Percentiles rank a stretch among this genome's conserved stretches.
Conservation (phyloP, 2,329 filamentous ascomycete genomes). For the Pleomassaria siparia region DNA sequence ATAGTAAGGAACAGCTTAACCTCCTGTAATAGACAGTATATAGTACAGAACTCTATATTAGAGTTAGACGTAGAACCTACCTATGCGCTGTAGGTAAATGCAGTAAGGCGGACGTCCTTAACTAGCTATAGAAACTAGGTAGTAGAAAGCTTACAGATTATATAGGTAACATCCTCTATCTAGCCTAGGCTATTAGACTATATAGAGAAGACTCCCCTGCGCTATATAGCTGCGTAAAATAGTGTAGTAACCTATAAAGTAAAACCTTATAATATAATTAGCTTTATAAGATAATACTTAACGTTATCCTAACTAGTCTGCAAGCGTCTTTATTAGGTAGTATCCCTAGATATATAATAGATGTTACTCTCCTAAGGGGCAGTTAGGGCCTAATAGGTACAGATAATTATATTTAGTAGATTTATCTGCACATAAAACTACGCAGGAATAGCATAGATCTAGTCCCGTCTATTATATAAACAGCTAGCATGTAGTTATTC, state of each 20-base stretch:
- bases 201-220: not conserved
- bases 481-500: not conserved
- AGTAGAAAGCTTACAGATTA: too few species aligned
- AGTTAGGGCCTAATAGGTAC: too few species aligned
- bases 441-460: not conserved
- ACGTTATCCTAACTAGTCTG: too few species aligned
- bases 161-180: too few species aligned
- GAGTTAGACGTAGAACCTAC: not conserved
- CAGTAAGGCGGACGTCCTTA: too few species aligned
- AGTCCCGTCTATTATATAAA: not conserved
- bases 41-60: slow-evolving; percentile 1
- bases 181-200: too few species aligned
- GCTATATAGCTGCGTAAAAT: not conserved
- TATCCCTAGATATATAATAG: not conserved
- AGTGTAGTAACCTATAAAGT: not conserved
- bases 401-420: not conserved
- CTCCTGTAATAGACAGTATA: not conserved
- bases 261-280: not conserved
- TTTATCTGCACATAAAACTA: not conserved
- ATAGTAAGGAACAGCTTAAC: not conserved
- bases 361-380: too few species aligned
- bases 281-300: not conserved
- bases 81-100: not conserved
- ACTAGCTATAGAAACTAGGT: not conserved
- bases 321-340: not conserved